phyloP scores from a whole-genome alignment of 805 yeast genomes.

The Tetrapisispora taiwanensis region DNA sequence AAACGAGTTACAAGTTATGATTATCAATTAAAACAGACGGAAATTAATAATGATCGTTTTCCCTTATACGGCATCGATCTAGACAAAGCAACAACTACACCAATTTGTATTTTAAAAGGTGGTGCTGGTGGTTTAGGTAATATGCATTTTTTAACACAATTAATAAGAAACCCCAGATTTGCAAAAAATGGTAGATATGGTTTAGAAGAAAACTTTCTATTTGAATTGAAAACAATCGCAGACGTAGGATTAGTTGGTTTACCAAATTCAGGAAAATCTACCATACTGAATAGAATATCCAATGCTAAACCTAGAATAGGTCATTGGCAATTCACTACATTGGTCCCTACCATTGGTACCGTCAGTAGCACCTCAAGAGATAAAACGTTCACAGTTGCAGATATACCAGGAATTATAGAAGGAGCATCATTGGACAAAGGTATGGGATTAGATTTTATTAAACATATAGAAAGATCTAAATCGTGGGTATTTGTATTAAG shows the following conservation, averaged over 20 bases:
- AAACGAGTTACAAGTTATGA: constrained; percentile 60
- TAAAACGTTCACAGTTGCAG: constrained; percentile 80
- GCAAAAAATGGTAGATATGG: constrained; percentile 71
- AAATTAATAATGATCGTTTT: constrained; percentile 53
- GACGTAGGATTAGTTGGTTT: constrained; percentile 91
- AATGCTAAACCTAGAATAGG: constrained; percentile 87
- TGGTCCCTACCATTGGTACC: constrained; percentile 88
- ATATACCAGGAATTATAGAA: constrained; percentile 88
- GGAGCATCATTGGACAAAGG: constrained; percentile 84
- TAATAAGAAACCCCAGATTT: constrained; percentile 83
- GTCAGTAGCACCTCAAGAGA: constrained; percentile 55
- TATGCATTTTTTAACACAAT: constrained; percentile 81
- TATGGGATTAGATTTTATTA: constrained; percentile 83
- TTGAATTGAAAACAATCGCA: constrained; percentile 82
- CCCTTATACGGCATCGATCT: constrained; percentile 80
- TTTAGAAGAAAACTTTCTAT: constrained; percentile 52
- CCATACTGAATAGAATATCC: constrained; percentile 76
- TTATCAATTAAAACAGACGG: constrained; percentile 44
- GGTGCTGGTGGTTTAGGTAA: constrained; percentile 95
- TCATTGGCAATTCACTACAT: constrained; percentile 93
- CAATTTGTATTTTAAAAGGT: constrained; percentile 64
- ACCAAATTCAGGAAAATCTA: constrained; percentile 95
- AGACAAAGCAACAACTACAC: constrained; percentile 47
- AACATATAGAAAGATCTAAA: constrained; percentile 86
- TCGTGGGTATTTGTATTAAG: constrained; percentile 83